Percentiles rank a stretch among this genome's conserved stretches.
Evolutionary conservation across 768 basidiomycete species (phyloP).

Genomic region (Trametes meyenii): DNA sequence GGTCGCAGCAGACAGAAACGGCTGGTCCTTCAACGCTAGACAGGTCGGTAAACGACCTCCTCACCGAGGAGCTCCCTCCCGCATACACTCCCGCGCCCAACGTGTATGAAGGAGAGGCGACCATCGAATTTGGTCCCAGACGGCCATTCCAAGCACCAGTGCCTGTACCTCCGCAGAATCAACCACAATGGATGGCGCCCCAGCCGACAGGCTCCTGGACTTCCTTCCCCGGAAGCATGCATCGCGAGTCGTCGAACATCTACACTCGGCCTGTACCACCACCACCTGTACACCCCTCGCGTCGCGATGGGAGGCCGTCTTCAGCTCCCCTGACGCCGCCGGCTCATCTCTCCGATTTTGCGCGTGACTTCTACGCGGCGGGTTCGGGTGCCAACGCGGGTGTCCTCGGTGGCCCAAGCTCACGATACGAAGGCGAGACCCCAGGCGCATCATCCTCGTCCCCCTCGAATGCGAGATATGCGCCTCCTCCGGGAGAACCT

Average conservation of each 20-base stretch:
- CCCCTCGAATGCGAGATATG: slow-evolving; percentile 29
- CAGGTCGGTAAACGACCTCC: slow-evolving; percentile 21
- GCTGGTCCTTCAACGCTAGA: neutral
- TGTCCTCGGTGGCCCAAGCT: slow-evolving; percentile 17
- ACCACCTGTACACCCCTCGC: slow-evolving; percentile 19
- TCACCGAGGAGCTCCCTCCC: slow-evolving; percentile 65
- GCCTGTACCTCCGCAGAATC: slow-evolving; percentile 14
- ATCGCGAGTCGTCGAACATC: neutral
- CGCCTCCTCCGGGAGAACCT: slow-evolving; percentile 35
- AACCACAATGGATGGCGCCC: slow-evolving; percentile 20
- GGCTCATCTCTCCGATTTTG: slow-evolving; percentile 52
- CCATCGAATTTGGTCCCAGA: slow-evolving; percentile 62
- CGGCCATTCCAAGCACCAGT: slow-evolving; percentile 60
- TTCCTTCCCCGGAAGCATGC: slow-evolving; percentile 14
- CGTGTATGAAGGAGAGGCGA: slow-evolving; percentile 56
- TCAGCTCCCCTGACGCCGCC: slow-evolving; percentile 24
- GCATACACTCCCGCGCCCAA: slow-evolving; percentile 68
- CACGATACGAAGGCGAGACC: slow-evolving; percentile 12
- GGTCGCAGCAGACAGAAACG: neutral
- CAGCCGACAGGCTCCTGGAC: slow-evolving; percentile 18
- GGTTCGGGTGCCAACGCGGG: slow-evolving; percentile 33
- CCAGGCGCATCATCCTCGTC: neutral
- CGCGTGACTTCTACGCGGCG: slow-evolving; percentile 63
- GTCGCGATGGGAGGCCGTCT: neutral
- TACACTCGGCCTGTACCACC: slow-evolving; percentile 2